Conservation (phyloP, 2,329 filamentous ascomycete species). For the Fusarium cicatricum region DNA sequence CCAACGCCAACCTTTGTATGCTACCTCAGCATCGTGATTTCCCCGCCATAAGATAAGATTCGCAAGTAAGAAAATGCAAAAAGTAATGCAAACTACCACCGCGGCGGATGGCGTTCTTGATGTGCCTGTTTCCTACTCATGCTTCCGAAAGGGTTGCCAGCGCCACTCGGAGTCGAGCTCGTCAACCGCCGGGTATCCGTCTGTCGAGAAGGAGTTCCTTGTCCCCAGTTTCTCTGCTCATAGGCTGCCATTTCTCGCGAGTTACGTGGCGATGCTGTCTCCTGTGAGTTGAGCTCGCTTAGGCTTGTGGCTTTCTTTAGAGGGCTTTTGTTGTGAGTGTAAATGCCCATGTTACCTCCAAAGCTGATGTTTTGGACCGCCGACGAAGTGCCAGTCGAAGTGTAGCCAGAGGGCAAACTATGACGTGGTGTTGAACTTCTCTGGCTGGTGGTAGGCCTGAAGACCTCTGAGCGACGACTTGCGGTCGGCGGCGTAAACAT, state of each 20-base stretch:
- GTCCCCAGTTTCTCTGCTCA: conserved; percentile 56
- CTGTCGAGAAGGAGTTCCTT: conserved; percentile 53
- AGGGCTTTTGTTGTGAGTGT: conserved; percentile 81
- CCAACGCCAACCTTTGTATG: conserved; percentile 23
- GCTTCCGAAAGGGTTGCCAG: conserved; percentile 51
- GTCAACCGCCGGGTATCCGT: conserved; percentile 43
- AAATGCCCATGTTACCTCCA: conserved; percentile 83
- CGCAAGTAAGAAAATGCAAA: conserved; percentile 3
- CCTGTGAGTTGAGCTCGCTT: conserved; percentile 60
- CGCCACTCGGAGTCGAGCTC: conserved; percentile 33
- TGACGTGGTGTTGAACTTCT: conserved; percentile 45
- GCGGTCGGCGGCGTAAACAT: conserved; percentile 54
- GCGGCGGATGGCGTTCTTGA: conserved; percentile 54
- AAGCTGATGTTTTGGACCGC: conserved; percentile 44
- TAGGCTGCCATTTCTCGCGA: conserved; percentile 68
- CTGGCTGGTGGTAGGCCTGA: conserved; percentile 43
- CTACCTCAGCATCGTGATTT: not conserved
- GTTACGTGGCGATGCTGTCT: conserved; percentile 61
- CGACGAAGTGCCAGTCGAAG: conserved; percentile 42
- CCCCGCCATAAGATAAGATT: not conserved
- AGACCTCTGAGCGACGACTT: conserved; percentile 47
- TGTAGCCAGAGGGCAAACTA: conserved; percentile 47
- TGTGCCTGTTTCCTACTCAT: conserved; percentile 47
- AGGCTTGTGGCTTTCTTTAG: conserved; percentile 78
- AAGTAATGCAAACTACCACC: conserved; percentile 36